Evolutionary conservation across 768 basidiomycete genomes (phyloP).

Genomic region (Kwoniella sp.): DNA sequence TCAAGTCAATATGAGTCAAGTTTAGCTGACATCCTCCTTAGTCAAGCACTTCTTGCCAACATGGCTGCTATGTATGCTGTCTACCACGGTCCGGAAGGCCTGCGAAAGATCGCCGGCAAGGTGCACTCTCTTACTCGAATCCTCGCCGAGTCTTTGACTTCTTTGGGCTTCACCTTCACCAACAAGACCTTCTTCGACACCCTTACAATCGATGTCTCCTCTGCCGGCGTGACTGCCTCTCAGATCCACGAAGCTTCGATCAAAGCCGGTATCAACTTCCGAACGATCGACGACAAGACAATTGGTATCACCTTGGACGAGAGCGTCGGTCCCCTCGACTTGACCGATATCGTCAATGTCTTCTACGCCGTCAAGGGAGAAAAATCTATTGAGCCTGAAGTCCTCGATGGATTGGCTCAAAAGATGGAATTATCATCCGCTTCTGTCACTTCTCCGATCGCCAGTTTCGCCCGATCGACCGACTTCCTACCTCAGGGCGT

Average conservation of each 20-base stretch:
- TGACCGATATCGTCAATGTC: slow-evolving; percentile 75
- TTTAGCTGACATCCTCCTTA: slow-evolving; percentile 19
- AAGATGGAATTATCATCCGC: slow-evolving; percentile 52
- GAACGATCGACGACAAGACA: slow-evolving; percentile 69
- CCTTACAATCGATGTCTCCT: slow-evolving; percentile 64
- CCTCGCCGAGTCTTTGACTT: slow-evolving; percentile 68
- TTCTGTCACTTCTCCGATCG: slow-evolving; percentile 60
- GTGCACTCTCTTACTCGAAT: slow-evolving; percentile 86
- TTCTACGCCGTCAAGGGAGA: slow-evolving; percentile 66
- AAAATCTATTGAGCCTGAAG: slow-evolving; percentile 45
- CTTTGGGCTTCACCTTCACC: slow-evolving; percentile 71
- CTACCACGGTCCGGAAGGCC: slow-evolving; percentile 88
- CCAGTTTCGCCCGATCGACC: slow-evolving; percentile 59
- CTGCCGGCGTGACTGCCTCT: slow-evolving; percentile 60
- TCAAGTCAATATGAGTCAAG: no score
- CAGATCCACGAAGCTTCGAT: slow-evolving; percentile 69
- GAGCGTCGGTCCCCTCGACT: slow-evolving; percentile 73
- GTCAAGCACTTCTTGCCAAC: slow-evolving; percentile 92
- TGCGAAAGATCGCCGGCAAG: slow-evolving; percentile 80
- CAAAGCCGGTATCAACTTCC: slow-evolving; percentile 76
- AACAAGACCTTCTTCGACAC: slow-evolving; percentile 87
- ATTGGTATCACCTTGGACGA: slow-evolving; percentile 94
- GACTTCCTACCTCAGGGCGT: slow-evolving; percentile 80
- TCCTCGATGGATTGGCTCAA: slow-evolving; percentile 58
- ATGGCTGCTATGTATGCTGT: slow-evolving; percentile 97